Evolutionary conservation across 2,329 filamentous ascomycete species (phyloP), one percentile per base, ranked within the genome.

Genomic region (Aotearoamyces nothofagi): DNA sequence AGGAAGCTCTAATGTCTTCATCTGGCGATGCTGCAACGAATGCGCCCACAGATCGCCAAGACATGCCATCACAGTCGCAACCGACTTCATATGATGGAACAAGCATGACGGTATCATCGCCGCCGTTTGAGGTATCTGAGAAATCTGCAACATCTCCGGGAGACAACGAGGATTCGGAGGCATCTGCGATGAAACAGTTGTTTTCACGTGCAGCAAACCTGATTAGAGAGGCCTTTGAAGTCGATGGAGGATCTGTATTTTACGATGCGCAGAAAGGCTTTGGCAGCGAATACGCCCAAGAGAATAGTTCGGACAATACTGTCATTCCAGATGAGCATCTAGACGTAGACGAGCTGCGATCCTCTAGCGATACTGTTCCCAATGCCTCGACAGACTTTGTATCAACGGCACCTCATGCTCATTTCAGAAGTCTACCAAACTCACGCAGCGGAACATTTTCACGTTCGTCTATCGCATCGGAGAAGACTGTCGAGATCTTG

Each of bases 131-230:
- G 14, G 17, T 15, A n/a, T 22, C 26, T 9, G 33, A 33, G 12
- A 31, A 30, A 9, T 15, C 22, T 9, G 22, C 17, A 9, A 16
- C 13, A 9, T 34, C 35, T 13, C 39, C 40, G 10, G 29, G 23
- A 3, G 39, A 10, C n/a, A 15, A 39, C 4, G 38, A 43, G 2
- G n/a, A 29, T 4, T 42, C 43, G 0, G 47, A 49, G 25, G 31
- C 37, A 9, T 41, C 45, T 3, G 33, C 41, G 4, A 38, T 46
- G 30, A 41, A 40, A 27, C 6, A 36, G 2, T 17, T 51, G 4
- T 46, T 47, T 27, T 47, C 46, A 9, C 37, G 47, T n/a, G 47
- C 47, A 4, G 39, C 43, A 5, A 48, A 50, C 27, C 29, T 51
- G 2, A 50, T 51, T 10, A 33, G 45, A 17, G 46, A 49, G 27